Evolutionary conservation across 345 rosid species (phyloP).

Genomic region (Viola odorata): DNA sequence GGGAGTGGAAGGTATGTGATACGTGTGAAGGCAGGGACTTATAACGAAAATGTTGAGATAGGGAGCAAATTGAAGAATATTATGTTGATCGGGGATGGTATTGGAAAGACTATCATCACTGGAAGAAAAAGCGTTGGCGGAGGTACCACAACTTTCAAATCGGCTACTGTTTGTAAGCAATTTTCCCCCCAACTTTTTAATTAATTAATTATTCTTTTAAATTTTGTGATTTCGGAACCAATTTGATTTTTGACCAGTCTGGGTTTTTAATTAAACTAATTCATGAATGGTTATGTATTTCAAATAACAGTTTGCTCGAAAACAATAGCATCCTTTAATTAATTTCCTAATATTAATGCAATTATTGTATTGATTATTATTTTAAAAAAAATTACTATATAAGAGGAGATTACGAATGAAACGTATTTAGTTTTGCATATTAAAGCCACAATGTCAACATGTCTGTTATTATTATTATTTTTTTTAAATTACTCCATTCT

Average conservation of each 20-base stretch:
- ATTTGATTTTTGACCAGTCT: neutral
- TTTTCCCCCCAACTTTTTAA: neutral
- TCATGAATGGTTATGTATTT: too few relatives aligned
- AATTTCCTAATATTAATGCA: too few relatives aligned
- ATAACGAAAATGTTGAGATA: conserved; percentile 27
- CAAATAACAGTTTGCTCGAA: too few relatives aligned
- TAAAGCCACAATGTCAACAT: neutral
- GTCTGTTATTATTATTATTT: too few relatives aligned
- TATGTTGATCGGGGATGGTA: conserved; percentile 37
- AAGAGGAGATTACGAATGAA: neutral
- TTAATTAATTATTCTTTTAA: neutral
- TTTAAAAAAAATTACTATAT: too few relatives aligned
- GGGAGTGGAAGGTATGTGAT: conserved; percentile 29
- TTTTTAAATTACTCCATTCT: too few relatives aligned
- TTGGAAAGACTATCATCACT: conserved; percentile 31
- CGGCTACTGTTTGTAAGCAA: conserved; percentile 37
- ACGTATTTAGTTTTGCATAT: neutral
- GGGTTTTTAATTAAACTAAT: neutral
- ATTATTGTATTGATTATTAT: too few relatives aligned
- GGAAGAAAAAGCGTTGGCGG: conserved; percentile 40
- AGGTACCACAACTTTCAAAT: conserved; percentile 36
- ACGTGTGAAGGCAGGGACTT: conserved; percentile 26
- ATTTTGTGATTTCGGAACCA: too few relatives aligned
- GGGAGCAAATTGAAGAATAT: conserved; percentile 25
- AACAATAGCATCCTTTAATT: too few relatives aligned